Evolutionary conservation across 2,329 filamentous ascomycete genomes (phyloP), one percentile per base, ranked within the genome.

Genomic region (Sporothrix dimorphospora): DNA sequence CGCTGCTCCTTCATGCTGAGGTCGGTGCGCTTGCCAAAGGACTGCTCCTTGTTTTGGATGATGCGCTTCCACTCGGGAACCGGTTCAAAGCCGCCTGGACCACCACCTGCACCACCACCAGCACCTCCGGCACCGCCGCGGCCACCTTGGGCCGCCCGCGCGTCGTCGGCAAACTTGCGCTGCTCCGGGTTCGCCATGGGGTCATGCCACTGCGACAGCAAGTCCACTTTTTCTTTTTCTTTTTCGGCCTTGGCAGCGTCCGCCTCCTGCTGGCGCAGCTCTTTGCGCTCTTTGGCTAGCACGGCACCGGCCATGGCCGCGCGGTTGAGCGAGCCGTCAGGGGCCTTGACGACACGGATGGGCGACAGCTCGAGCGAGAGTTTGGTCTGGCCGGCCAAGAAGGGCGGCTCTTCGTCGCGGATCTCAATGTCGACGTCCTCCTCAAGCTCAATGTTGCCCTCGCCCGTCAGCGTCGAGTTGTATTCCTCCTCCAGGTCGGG

Each of bases 381-480:
- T 79, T 98, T 98, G 0, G 96, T 99, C 80, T 99, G 97, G 4
- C 96, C 96, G 19, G 93, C 92, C 74, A 99, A 82, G 84, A 99
- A 99, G 0, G 96, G 96, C 0, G 96, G 97, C 78, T 99, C 96
- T 77, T 99, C 96, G 74, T 99, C 96, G 76, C 91, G 89, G 40
- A 99, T 93, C 81, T 99, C 96, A 75, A 99, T 99, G 77, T 99
- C 96, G 4, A 99, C 90, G 78, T 99, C 96, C 81, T 98, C 93
- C 79, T 99, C 96, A 75, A 98, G 87, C 79, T 98, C 94, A 81
- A 98, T 91, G 70, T 93, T 91, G 19, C 91, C 93, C 76, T 97
- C 93, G 19, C 94, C 95, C 34, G 91, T 92, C 34, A 98, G 84
- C 0, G 94, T 94, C 19, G 93, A 92, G 74, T 97, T 91, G 80